phyloP scores from a whole-genome alignment of 345 rosid genomes.

The Boechera retrofracta region DNA sequence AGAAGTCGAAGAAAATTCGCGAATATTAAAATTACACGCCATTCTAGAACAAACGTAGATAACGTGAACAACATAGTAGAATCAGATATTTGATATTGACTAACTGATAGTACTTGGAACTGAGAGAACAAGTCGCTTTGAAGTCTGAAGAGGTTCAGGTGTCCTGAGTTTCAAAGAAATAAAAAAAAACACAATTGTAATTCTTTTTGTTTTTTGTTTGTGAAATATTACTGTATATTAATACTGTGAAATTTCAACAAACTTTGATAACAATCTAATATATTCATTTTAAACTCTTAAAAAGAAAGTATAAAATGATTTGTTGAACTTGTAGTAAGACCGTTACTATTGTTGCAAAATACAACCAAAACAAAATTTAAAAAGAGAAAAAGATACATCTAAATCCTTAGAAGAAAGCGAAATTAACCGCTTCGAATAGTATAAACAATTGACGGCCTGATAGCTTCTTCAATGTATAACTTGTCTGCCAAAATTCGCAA shows the following conservation, averaged over 20 bases:
- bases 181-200: background rate
- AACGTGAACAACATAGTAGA: slow-evolving; percentile 16
- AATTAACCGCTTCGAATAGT: no score
- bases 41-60: slow-evolving; percentile 31
- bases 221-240: background rate
- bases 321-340: no score
- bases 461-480: no score
- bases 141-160: slow-evolving; percentile 16
- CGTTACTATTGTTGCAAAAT: background rate
- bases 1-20: background rate
- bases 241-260: no score
- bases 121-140: slow-evolving; percentile 17
- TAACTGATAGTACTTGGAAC: slow-evolving; percentile 33
- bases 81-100: slow-evolving; percentile 42
- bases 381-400: background rate
- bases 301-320: background rate
- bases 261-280: background rate
- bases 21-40: slow-evolving; percentile 29
- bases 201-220: background rate
- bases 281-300: background rate
- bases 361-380: background rate
- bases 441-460: no score
- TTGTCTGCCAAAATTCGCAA: no score
- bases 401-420: no score
- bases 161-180: background rate